Conservation (phyloP, 352 stramenopile genomes). For the Globisporangium cystogenes region DNA sequence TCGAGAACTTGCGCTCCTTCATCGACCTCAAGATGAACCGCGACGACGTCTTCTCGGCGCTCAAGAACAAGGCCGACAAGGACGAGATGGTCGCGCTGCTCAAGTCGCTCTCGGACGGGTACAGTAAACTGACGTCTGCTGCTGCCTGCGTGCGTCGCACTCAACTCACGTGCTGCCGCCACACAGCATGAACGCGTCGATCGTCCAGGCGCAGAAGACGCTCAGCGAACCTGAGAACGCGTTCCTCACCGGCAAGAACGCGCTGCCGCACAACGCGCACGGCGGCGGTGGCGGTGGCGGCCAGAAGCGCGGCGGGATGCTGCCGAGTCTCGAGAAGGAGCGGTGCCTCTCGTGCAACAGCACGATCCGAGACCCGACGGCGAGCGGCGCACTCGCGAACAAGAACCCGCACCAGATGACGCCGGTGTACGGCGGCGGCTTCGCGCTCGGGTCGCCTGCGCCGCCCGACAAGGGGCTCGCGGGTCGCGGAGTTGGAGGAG, state of each 20-base stretch:
- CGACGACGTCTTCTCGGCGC: slow-evolving; percentile 75
- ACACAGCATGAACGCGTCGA: slow-evolving; percentile 73
- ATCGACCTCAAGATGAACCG: slow-evolving; percentile 89
- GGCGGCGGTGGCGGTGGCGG: not conserved
- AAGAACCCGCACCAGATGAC: slow-evolving; percentile 68
- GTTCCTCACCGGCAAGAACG: slow-evolving; percentile 71
- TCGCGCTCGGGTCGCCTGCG: slow-evolving; percentile 35
- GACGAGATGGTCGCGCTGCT: slow-evolving; percentile 79
- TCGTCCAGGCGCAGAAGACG: slow-evolving; percentile 56
- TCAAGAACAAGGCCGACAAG: slow-evolving; percentile 85
- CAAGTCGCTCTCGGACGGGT: slow-evolving; percentile 68
- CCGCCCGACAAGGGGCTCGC: slow-evolving; percentile 32
- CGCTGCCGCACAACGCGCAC: slow-evolving; percentile 4
- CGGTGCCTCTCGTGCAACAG: slow-evolving; percentile 77
- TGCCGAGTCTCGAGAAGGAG: slow-evolving; percentile 76
- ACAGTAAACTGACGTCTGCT: not conserved
- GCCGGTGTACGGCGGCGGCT: slow-evolving; percentile 65
- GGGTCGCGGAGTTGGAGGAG: slow-evolving; percentile 11
- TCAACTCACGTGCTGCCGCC: not conserved
- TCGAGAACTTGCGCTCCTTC: slow-evolving; percentile 81
- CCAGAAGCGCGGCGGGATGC: slow-evolving; percentile 45
- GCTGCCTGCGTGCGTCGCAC: not conserved
- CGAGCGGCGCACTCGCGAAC: slow-evolving; percentile 25
- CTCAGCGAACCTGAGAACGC: slow-evolving; percentile 62
- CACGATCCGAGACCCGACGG: slow-evolving; percentile 43